These are phyloP conservation scores for Candida ovalis DNA, from an alignment of 805 yeast species.

Conservation along the genomic window DNA sequence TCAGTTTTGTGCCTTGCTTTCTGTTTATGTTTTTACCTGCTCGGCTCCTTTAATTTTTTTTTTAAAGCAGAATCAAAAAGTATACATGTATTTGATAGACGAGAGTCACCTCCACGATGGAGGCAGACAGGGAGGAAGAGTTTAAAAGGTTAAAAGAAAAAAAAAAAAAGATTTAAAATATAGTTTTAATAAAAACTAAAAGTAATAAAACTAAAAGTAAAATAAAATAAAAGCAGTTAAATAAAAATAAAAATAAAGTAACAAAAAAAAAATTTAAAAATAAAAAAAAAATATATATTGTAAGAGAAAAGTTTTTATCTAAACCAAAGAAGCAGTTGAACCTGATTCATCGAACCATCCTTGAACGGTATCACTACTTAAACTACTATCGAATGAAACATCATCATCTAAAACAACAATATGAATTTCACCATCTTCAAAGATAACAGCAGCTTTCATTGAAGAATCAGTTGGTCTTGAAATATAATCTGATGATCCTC, in stretches of 20 bases:
- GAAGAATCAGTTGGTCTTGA: conserved; percentile 74
- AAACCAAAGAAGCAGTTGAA: conserved; percentile 35
- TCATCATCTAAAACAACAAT: conserved; percentile 56
- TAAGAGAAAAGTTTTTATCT: neutral
- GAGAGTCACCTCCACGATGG: too few relatives aligned
- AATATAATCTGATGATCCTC: conserved; percentile 89
- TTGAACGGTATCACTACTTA: conserved; percentile 53
- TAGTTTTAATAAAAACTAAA: too few relatives aligned
- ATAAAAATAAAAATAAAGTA: neutral
- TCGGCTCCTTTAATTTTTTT: too few relatives aligned
- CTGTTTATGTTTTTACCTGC: too few relatives aligned
- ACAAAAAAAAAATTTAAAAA: neutral
- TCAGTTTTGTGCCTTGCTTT: too few relatives aligned
- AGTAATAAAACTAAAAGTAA: too few relatives aligned
- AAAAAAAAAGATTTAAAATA: too few relatives aligned
- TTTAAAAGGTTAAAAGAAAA: too few relatives aligned
- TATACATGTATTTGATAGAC: too few relatives aligned
- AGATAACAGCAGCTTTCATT: conserved; percentile 87
- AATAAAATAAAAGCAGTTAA: too few relatives aligned
- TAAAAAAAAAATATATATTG: neutral
- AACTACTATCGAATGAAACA: conserved; percentile 46
- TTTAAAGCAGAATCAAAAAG: too few relatives aligned
- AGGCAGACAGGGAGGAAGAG: too few relatives aligned
- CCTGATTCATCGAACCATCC: conserved; percentile 56
- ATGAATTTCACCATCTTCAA: conserved; percentile 54